Percentiles rank a stretch among this genome's conserved stretches.
Conservation (phyloP, 495 filamentous ascomycete genomes). For the Chaetomidium leptoderma region DNA sequence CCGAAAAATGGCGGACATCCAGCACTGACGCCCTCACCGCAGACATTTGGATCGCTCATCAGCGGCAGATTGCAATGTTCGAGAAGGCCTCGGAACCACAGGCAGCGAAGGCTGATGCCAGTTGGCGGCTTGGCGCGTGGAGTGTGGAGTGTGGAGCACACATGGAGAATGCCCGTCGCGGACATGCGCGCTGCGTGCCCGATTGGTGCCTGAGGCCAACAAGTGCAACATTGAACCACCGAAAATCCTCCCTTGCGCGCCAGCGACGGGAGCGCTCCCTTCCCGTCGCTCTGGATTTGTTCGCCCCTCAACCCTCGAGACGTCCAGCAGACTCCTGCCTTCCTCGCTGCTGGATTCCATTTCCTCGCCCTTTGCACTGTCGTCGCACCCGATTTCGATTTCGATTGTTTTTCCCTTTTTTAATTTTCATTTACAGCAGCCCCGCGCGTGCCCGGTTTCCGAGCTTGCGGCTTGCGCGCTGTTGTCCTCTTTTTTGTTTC, state of each 20-base stretch:
- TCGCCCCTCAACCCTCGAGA: slow-evolving; percentile 4
- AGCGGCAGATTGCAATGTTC: slow-evolving; percentile 10
- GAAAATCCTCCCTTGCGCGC: slow-evolving; percentile 1
- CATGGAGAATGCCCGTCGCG: background rate
- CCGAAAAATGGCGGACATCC: too few relatives aligned
- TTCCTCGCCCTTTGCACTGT: background rate
- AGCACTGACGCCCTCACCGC: too few relatives aligned
- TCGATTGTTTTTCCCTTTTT: background rate
- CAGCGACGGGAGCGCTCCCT: background rate
- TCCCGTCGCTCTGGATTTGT: background rate
- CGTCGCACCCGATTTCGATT: slow-evolving; percentile 10
- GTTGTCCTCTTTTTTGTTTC: slow-evolving; percentile 15
- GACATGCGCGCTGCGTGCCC: background rate
- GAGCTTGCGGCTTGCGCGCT: slow-evolving; percentile 11
- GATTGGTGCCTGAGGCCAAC: slow-evolving; percentile 3
- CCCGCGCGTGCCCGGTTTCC: slow-evolving; percentile 4
- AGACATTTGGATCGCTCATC: too few relatives aligned
- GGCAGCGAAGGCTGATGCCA: background rate
- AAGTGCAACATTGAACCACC: background rate
- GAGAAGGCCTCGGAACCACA: slow-evolving; percentile 4
- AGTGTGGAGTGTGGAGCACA: background rate
- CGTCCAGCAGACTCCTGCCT: slow-evolving; percentile 25
- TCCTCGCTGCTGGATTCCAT: slow-evolving; percentile 27
- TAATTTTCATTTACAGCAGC: slow-evolving; percentile 9
- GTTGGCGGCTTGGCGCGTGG: slow-evolving; percentile 7